Percentiles rank a stretch among this genome's conserved stretches.
Evolutionary conservation across 164 flowering plant species (phyloP).

Genomic region (Sextonia rubra): DNA sequence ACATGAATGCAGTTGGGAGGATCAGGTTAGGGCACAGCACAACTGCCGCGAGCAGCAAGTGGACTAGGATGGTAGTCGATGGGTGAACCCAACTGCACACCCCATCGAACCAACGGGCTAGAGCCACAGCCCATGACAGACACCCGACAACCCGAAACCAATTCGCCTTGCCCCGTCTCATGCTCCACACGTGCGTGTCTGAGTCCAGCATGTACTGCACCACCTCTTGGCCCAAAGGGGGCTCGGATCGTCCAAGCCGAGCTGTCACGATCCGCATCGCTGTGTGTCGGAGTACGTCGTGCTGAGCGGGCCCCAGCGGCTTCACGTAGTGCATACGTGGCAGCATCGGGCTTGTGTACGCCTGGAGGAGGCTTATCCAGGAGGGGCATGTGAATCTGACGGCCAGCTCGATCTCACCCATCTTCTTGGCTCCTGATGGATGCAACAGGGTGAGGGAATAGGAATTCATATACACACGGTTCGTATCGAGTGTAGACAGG

Average conservation of each 20-base stretch:
- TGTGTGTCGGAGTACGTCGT: conserved; percentile 68
- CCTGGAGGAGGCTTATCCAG: conserved; percentile 60
- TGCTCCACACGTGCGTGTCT: conserved; percentile 84
- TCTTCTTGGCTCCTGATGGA: conserved; percentile 66
- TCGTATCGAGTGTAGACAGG: conserved; percentile 73
- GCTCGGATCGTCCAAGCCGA: conserved; percentile 78
- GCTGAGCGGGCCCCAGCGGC: conserved; percentile 72
- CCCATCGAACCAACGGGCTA: conserved; percentile 67
- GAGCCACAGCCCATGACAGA: conserved; percentile 42
- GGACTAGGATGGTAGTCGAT: conserved; percentile 69
- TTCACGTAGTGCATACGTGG: conserved; percentile 90
- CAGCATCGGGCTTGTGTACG: conserved; percentile 69
- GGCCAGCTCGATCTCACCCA: conserved; percentile 88
- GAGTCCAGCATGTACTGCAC: conserved; percentile 80
- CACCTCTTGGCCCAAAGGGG: conserved; percentile 81
- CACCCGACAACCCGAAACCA: conserved; percentile 75
- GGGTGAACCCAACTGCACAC: conserved; percentile 80
- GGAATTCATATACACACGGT: conserved; percentile 57
- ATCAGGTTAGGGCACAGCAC: conserved; percentile 65
- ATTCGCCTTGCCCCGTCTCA: conserved; percentile 88
- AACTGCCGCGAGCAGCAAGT: conserved; percentile 49
- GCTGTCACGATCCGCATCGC: conserved; percentile 73
- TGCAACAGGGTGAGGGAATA: conserved; percentile 59
- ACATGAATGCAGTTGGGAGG: conserved; percentile 73
- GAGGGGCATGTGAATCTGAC: conserved; percentile 78